Evolutionary conservation across 2,329 filamentous ascomycete genomes (phyloP).

Genomic region (Aureobasidium sp.): DNA sequence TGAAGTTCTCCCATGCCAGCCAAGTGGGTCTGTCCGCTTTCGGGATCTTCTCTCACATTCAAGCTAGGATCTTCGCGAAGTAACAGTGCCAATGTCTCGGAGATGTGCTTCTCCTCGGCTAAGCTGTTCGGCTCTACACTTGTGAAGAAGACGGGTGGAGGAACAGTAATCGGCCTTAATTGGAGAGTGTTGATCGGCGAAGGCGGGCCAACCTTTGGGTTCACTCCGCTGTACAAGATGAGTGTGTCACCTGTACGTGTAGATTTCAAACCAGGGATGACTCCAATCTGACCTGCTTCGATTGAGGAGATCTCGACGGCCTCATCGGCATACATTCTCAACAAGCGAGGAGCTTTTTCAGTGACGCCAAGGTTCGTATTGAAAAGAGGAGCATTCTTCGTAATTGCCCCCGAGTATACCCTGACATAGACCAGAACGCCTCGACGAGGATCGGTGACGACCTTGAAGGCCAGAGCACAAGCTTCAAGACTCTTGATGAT

Average conservation of each 20-base stretch:
- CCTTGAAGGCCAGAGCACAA: slow-evolving; percentile 79
- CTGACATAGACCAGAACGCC: slow-evolving; percentile 88
- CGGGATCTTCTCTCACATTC: slow-evolving; percentile 74
- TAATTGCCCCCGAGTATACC: slow-evolving; percentile 78
- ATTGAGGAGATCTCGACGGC: slow-evolving; percentile 78
- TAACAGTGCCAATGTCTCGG: slow-evolving; percentile 67
- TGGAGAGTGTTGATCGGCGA: slow-evolving; percentile 67
- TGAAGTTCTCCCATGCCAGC: slow-evolving; percentile 97
- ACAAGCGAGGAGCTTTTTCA: slow-evolving; percentile 71
- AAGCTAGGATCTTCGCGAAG: slow-evolving; percentile 90
- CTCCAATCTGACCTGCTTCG: slow-evolving; percentile 82
- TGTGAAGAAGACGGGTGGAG: slow-evolving; percentile 94
- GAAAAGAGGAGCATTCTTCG: slow-evolving; percentile 68
- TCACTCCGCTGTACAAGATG: slow-evolving; percentile 61
- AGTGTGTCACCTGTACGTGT: slow-evolving; percentile 93
- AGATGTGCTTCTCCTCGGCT: slow-evolving; percentile 71
- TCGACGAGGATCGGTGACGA: slow-evolving; percentile 77
- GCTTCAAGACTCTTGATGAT: slow-evolving; percentile 57
- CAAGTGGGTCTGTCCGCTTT: slow-evolving; percentile 86
- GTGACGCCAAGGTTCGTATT: slow-evolving; percentile 78
- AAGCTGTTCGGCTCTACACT: slow-evolving; percentile 76
- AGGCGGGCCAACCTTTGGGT: slow-evolving; percentile 56
- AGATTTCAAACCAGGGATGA: slow-evolving; percentile 81
- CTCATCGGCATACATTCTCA: slow-evolving; percentile 86
- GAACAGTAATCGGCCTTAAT: slow-evolving; percentile 79